phyloP scores from a whole-genome alignment of 1,284 basidiomycete genomes.

The Porogramme epimiltina region DNA sequence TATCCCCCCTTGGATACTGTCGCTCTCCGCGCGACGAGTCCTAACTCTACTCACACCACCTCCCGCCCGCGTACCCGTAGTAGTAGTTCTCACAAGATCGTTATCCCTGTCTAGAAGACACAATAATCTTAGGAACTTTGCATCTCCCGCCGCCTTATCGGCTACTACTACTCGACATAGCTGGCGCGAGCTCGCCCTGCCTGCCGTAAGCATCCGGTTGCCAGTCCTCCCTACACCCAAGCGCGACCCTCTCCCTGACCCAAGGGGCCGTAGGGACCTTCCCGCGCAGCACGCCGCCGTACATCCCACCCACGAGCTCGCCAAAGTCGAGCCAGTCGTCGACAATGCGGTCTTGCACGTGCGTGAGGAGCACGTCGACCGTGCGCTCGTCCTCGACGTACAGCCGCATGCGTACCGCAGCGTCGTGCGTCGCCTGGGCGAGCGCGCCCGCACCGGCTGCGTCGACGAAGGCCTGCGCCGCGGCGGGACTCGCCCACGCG shows the following conservation, averaged over 20 bases:
- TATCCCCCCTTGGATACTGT: too few relatives aligned
- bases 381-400: constrained; percentile 84
- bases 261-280: constrained; percentile 37
- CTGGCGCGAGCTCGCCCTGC: background rate
- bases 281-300: constrained; percentile 39
- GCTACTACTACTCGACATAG: background rate
- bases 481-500: constrained; percentile 48
- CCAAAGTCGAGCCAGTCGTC: constrained; percentile 75
- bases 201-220: background rate
- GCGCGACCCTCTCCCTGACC: constrained; percentile 37
- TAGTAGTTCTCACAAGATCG: too few relatives aligned
- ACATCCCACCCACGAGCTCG: constrained; percentile 43
- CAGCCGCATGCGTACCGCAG: constrained; percentile 57
- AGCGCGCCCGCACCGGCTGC: constrained; percentile 48
- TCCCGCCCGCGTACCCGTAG: too few relatives aligned
- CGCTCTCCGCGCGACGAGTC: too few relatives aligned
- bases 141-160: too few relatives aligned
- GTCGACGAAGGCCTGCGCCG: constrained; percentile 51
- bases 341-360: constrained; percentile 74
- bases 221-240: constrained; percentile 31
- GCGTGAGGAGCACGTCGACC: constrained; percentile 73
- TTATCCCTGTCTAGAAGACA: too few relatives aligned
- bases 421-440: constrained; percentile 59
- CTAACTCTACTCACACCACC: too few relatives aligned
- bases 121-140: background rate